Base-by-base conservation (phyloP, 768 basidiomycete genomes). In the Termitomyces sp. region DNA sequence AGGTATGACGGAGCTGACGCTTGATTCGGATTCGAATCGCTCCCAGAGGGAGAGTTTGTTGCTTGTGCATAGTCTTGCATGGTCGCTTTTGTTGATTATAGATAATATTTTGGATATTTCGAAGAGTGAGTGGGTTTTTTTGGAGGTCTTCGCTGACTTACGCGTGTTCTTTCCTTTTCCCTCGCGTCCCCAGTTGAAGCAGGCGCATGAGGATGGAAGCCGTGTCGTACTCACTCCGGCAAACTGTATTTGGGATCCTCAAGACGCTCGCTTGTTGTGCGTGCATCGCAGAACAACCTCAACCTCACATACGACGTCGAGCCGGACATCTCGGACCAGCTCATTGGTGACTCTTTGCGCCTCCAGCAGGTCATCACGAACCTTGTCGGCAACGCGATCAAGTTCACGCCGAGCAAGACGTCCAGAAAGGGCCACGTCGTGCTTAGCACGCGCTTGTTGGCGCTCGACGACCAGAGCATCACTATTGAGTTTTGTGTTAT, bases 171-270 rank as follows among this genome's bases (percentile, higher is more conserved):
- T 4, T 4, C 27, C 27, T 27, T 4, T 4, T 4, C 27, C 27
- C 27, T 27, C 27, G 27, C 27, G 27, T n/a, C n/a, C n/a, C 52
- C 39, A 97, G 95, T 98, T 68, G 97, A 99, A 74, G 97, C 96
- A 42, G 97, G 97, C 90, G 96, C 13, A 99, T 99, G 97, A 98
- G 94, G 2, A 97, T 99, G 91, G 97, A 99, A 75, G 89, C 93
- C 31, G 96, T 98, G n/a, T 89, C 95, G 2, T 99, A 96, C 75
- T 98, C 95, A 11, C 81, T 98, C 31, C 90, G 97, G n/a, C 89
- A 94, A 65, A 96, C 93, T 3, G 93, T 98, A 44, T 98, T 98
- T 67, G 93, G 94, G 31, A 97, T 98, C 61, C 83, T 98, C 68
- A 99, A 99, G 77, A 98, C 96, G 0, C 83, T 99, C 58, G n/a